These are phyloP conservation scores for Paracoccidioides brasiliensis DNA, from an alignment of 2,329 filamentous ascomycete species.

Conservation along the genomic window DNA sequence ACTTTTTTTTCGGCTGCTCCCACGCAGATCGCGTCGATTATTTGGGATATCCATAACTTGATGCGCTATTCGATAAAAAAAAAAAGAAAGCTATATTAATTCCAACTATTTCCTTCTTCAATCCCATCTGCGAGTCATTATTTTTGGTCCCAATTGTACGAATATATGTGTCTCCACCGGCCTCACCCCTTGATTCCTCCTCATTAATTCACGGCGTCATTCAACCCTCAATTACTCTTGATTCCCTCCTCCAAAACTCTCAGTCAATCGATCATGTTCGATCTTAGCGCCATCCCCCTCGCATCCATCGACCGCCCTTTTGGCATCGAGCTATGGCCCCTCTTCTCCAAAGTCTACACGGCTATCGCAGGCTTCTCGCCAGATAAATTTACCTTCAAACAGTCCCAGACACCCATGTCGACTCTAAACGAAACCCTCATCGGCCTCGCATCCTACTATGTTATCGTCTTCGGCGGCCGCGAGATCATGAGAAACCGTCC, in stretches of 20 bases:
- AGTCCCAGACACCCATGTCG: conserved; percentile 70
- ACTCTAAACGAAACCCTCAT: conserved; percentile 65
- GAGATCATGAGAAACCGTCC: conserved; percentile 73
- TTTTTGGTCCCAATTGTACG: neutral
- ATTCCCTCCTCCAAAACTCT: neutral
- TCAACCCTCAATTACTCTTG: neutral
- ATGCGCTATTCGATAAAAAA: no score
- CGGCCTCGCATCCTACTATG: conserved; percentile 71
- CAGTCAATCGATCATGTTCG: conserved; percentile 5
- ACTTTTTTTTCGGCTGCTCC: no score
- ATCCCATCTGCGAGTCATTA: neutral
- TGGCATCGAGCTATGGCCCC: conserved; percentile 71
- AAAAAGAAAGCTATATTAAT: neutral
- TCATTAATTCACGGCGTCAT: neutral
- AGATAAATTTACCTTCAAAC: conserved; percentile 66
- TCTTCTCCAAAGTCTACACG: conserved; percentile 72
- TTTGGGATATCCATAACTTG: no score
- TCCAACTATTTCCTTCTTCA: neutral
- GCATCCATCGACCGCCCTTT: conserved; percentile 78
- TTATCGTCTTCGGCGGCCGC: conserved; percentile 75
- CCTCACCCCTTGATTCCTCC: neutral
- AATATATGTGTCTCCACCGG: neutral
- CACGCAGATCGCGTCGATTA: neutral
- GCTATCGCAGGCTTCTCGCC: conserved; percentile 60
- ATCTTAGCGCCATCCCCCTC: conserved; percentile 17